phyloP scores from a whole-genome alignment of 208 protist genomes.

The Crithidia bombi region DNA sequence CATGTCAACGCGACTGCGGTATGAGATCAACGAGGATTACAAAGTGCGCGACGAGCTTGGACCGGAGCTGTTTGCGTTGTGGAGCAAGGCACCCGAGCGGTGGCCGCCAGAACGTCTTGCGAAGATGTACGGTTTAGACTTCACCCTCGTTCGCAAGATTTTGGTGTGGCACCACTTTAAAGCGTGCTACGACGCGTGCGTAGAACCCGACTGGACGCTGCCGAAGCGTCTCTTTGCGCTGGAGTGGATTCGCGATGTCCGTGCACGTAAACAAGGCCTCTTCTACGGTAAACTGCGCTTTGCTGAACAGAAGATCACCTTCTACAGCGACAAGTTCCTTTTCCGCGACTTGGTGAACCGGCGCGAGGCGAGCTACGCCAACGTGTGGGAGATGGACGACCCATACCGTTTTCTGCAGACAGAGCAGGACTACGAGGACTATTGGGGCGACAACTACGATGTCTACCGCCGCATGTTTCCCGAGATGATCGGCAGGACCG shows the following conservation, averaged over 20 bases:
- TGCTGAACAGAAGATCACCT: conserved; percentile 94
- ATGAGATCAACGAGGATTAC: conserved; percentile 95
- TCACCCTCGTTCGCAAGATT: conserved; percentile 92
- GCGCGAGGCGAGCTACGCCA: conserved; percentile 93
- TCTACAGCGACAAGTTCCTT: conserved; percentile 94
- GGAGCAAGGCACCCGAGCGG: conserved; percentile 92
- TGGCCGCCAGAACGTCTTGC: conserved; percentile 94
- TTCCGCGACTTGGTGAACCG: conserved; percentile 93
- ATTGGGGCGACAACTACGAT: conserved; percentile 96
- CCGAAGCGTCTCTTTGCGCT: conserved; percentile 93
- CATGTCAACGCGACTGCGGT: conserved; percentile 90
- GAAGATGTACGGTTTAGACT: conserved; percentile 95
- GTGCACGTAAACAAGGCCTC: conserved; percentile 87
- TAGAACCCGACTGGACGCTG: conserved; percentile 93
- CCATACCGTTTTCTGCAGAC: conserved; percentile 95
- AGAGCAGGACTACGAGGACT: conserved; percentile 94
- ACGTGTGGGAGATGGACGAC: conserved; percentile 96
- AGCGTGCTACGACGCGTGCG: conserved; percentile 94
- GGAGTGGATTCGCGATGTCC: conserved; percentile 92
- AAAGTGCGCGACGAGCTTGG: conserved; percentile 94
- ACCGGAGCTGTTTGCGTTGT: conserved; percentile 93
- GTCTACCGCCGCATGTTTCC: conserved; percentile 94
- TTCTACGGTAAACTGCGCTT: conserved; percentile 94
- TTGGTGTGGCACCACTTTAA: conserved; percentile 95
- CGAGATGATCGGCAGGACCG: conserved; percentile 92